These are phyloP conservation scores for Teratosphaeria pseudoeucalypti DNA, from an alignment of 2,329 filamentous ascomycete species.

Conservation along the genomic window DNA sequence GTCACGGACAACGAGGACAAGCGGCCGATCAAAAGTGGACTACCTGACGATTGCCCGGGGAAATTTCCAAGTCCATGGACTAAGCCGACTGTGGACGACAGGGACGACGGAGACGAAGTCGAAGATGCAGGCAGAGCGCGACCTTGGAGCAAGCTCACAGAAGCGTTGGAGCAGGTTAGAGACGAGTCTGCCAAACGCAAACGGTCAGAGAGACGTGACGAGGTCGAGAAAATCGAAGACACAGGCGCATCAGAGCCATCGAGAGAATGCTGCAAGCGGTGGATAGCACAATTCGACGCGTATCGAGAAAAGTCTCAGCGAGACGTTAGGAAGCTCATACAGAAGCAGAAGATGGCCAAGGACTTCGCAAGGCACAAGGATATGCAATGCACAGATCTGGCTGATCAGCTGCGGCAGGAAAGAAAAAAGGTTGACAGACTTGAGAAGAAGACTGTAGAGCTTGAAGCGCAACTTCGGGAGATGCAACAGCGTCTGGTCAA, in stretches of 20 bases:
- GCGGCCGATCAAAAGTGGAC: conserved; percentile 34
- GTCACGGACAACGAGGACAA: conserved; percentile 48
- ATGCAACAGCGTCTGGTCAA: conserved; percentile 22
- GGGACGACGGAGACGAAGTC: conserved; percentile 22
- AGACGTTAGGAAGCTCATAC: conserved; percentile 67
- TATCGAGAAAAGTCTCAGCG: conserved; percentile 63
- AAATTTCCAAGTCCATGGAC: conserved; percentile 44
- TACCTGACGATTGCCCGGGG: conserved; percentile 37
- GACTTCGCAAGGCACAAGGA: conserved; percentile 72
- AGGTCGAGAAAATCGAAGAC: conserved; percentile 50
- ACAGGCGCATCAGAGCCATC: conserved; percentile 63
- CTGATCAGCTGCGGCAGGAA: conserved; percentile 56
- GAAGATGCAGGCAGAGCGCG: conserved; percentile 16
- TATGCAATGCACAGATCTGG: conserved; percentile 55
- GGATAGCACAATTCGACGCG: conserved; percentile 66
- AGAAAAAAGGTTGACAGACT: conserved; percentile 54
- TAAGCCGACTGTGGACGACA: conserved; percentile 8
- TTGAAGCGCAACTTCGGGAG: conserved; percentile 48
- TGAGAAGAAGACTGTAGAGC: conserved; percentile 51
- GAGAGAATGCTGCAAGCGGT: conserved; percentile 66
- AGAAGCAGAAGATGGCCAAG: conserved; percentile 70
- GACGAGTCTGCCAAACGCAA: conserved; percentile 27
- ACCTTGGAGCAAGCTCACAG: conserved; percentile 34
- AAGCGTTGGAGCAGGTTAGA: conserved; percentile 34
- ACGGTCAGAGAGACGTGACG: conserved; percentile 17